A percentile compares a stretch with the other conserved stretches of the same genome.
phyloP scores from a whole-genome alignment of 2,329 filamentous ascomycete species.

The Elsinoe arachidis region DNA sequence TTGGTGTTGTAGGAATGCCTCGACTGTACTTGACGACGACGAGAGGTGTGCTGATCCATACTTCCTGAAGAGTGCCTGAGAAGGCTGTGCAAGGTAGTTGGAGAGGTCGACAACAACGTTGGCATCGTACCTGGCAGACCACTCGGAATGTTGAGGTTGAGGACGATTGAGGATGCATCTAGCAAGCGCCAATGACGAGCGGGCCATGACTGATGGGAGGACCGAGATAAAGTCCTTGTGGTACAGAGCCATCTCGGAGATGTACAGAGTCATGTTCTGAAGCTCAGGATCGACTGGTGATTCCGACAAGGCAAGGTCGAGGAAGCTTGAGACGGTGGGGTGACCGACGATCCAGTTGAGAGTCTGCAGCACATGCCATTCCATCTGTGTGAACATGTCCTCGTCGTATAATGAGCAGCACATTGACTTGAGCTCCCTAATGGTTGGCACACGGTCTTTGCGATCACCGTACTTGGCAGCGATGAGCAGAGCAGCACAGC shows the following conservation, averaged over 20 bases:
- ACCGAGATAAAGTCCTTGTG: conserved; percentile 95
- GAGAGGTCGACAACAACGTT: conserved; percentile 56
- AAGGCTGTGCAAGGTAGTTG: conserved; percentile 58
- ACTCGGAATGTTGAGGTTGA: conserved; percentile 64
- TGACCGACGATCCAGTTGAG: conserved; percentile 94
- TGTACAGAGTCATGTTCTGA: conserved; percentile 89
- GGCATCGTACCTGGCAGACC: conserved; percentile 63
- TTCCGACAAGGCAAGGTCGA: conserved; percentile 77
- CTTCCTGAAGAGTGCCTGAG: conserved; percentile 58
- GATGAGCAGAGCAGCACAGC: conserved; percentile 90
- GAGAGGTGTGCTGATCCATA: conserved; percentile 59
- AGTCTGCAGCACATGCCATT: conserved; percentile 98
- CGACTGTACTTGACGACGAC: conserved; percentile 54
- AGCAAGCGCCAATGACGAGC: conserved; percentile 75
- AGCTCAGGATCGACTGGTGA: conserved; percentile 69
- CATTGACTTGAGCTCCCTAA: conserved; percentile 96
- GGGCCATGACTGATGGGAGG: conserved; percentile 81
- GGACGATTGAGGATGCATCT: conserved; percentile 75
- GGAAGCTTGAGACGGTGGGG: conserved; percentile 89
- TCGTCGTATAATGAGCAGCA: conserved; percentile 97
- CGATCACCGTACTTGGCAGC: conserved; percentile 98
- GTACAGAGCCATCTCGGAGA: conserved; percentile 90
- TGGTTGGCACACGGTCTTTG: conserved; percentile 96
- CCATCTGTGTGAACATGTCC: conserved; percentile 99
- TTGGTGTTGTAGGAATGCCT: conserved; percentile 58